phyloP scores from a whole-genome alignment of 139 green algal species.

The Chlamydomonas sp. region DNA sequence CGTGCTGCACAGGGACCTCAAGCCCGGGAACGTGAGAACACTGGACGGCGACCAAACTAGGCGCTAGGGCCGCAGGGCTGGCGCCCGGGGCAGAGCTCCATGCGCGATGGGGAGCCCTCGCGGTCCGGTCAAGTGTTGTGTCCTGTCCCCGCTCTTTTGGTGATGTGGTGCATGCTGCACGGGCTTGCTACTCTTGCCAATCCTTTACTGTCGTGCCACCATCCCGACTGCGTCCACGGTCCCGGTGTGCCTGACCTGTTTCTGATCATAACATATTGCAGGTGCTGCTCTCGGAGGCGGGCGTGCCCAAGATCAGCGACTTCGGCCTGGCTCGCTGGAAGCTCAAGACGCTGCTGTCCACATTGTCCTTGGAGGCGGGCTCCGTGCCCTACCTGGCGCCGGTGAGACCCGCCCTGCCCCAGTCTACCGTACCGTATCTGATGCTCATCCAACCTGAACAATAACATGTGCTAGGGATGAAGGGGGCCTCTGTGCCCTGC shows the following conservation, averaged over 20 bases:
- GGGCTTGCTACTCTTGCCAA: no score
- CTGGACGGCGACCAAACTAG: no score
- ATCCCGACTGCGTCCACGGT: no score
- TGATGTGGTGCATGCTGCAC: no score
- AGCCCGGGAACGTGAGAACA: slow-evolving; percentile 5
- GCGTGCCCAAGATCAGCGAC: slow-evolving; percentile 58
- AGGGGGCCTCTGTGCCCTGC: background rate
- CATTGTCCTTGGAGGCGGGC: slow-evolving; percentile 1
- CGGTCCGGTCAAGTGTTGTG: no score
- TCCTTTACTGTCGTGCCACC: no score
- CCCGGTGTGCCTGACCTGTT: no score
- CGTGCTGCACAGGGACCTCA: slow-evolving; percentile 21
- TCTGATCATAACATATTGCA: no score
- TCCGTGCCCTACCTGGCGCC: slow-evolving; percentile 19
- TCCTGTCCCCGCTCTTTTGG: no score
- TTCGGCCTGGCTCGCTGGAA: slow-evolving; percentile 18
- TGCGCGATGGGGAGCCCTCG: no score
- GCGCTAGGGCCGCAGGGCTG: no score
- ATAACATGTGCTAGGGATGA: background rate
- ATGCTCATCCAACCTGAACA: background rate
- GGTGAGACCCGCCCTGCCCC: background rate
- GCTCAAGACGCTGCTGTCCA: slow-evolving; percentile 7
- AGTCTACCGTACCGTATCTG: background rate
- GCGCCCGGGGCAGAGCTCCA: no score
- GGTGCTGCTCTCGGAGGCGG: slow-evolving; percentile 62